Evolutionary conservation across 2,329 filamentous ascomycete species (phyloP).

Genomic region (Meredithiella fracta): DNA sequence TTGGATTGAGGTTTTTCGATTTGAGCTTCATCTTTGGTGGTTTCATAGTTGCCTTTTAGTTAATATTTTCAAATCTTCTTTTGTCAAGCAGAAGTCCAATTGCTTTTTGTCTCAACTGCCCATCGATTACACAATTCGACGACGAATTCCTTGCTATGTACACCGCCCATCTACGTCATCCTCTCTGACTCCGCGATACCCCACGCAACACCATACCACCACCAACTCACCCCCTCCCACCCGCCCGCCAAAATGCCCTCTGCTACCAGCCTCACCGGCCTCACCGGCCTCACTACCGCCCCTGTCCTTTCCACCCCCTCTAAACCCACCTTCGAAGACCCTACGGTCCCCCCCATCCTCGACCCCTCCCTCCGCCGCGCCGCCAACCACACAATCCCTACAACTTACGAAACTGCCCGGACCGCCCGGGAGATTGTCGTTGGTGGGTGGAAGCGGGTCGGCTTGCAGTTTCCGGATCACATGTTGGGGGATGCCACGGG

Average conservation of each 20-base stretch:
- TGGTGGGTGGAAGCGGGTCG: slow-evolving; percentile 58
- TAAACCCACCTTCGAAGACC: slow-evolving; percentile 39
- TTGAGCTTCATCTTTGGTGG: too few species aligned
- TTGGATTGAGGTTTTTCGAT: too few species aligned
- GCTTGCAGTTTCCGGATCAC: slow-evolving; percentile 86
- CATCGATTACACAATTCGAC: too few species aligned
- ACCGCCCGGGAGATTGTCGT: slow-evolving; percentile 61
- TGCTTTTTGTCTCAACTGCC: too few species aligned
- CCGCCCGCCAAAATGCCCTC: background rate
- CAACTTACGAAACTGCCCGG: slow-evolving; percentile 70
- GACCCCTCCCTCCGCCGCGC: slow-evolving; percentile 23
- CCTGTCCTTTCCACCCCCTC: slow-evolving; percentile 50
- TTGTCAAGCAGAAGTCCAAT: too few species aligned
- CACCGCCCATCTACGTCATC: too few species aligned
- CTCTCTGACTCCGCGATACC: too few species aligned
- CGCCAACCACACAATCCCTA: slow-evolving; percentile 42
- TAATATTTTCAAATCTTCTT: too few species aligned
- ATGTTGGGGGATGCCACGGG: slow-evolving; percentile 78
- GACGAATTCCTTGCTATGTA: too few species aligned
- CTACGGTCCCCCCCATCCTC: slow-evolving; percentile 23
- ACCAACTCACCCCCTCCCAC: background rate
- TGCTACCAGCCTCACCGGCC: background rate
- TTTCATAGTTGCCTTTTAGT: too few species aligned
- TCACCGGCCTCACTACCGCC: slow-evolving; percentile 22
- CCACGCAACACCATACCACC: background rate